Evolutionary conservation across 345 rosid species (phyloP), one percentile per base, ranked within the genome.

Genomic region (Citrus reticulata): DNA sequence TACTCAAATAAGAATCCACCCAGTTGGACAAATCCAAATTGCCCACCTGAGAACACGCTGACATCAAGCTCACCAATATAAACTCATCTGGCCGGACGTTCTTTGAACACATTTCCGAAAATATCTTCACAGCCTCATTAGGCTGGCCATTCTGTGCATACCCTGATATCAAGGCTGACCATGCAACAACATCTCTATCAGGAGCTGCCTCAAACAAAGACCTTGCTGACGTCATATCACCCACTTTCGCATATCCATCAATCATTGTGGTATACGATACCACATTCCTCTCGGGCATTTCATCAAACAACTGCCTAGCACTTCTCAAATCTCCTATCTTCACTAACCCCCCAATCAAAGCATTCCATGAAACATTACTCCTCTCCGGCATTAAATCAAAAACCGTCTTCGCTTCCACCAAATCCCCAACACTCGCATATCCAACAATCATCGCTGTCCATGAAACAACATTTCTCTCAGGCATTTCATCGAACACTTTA

Each of bases 371-470:
- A 13, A 72, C 75, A 63, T 66, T 63, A 81, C 87, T 90, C 57
- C 89, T 89, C 70, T 83, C 84, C 22, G 92, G 97, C 93, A 92
- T 91, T 70, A 72, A 40, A 60, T 77, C 79, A 82, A 94, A 89
- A 77, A 86, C 8, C 71, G 51, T 82, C 84, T 75, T 88, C 1
- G 91, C 97, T 80, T 82, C 83, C 69, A 9, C 81, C 51, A 91
- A 59, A 83, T 88, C 89, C 27, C 88, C 93, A 64, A 84, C 84
- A 77, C 57, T 82, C 35, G 85, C 59, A 80, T 87, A 89, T 39
- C 93, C 93, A 35, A 78, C 83, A 72, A 93, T 74, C 93, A 94
- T 78, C 2, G 96, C 95, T 0, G 92, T 94, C 98, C 98, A 94
- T 7, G 95, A 83, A 80, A 91, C 93, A 19, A 85, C 92, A 68